Percentiles rank a stretch among this genome's conserved stretches.
Evolutionary conservation across 192 early-diverging fungal species (phyloP).

Genomic region (Oehlia diaphana): DNA sequence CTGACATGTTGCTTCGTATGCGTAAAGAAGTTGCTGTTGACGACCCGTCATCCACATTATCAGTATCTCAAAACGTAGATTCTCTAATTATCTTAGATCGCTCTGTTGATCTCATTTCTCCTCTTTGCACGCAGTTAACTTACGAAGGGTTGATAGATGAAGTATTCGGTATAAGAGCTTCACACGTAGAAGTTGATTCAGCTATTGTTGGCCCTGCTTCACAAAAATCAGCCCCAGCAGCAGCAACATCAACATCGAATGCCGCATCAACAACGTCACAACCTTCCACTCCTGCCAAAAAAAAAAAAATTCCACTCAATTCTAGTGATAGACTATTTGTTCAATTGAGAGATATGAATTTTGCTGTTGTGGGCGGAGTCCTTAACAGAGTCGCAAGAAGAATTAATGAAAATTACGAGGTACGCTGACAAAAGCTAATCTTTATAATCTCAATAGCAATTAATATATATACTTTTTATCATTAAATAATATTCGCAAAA

Average conservation of each 20-base stretch:
- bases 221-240: conserved; percentile 26
- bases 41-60: conserved; percentile 48
- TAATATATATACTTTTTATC: background rate
- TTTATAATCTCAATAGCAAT: background rate
- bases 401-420: conserved; percentile 87
- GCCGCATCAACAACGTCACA: conserved; percentile 31
- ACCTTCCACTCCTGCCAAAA: conserved; percentile 39
- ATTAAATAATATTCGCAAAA: background rate
- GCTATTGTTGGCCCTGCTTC: conserved; percentile 50
- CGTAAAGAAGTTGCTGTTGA: conserved; percentile 71
- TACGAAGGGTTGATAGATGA: conserved; percentile 98
- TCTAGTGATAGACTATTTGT: conserved; percentile 77
- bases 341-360: conserved; percentile 86
- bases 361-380: conserved; percentile 83
- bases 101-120: conserved; percentile 86
- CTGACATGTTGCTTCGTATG: conserved; percentile 82
- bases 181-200: conserved; percentile 76
- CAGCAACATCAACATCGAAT: conserved; percentile 34
- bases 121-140: conserved; percentile 92
- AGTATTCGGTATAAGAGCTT: conserved; percentile 75
- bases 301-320: conserved; percentile 80
- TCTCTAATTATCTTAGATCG: conserved; percentile 90
- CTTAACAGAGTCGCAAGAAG: conserved; percentile 82
- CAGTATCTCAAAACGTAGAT: conserved; percentile 71
- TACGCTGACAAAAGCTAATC: conserved; percentile 20